A percentile compares a stretch with the other conserved stretches of the same genome.
Conservation (phyloP, 768 basidiomycete species). For the Boletus sensibilis region DNA sequence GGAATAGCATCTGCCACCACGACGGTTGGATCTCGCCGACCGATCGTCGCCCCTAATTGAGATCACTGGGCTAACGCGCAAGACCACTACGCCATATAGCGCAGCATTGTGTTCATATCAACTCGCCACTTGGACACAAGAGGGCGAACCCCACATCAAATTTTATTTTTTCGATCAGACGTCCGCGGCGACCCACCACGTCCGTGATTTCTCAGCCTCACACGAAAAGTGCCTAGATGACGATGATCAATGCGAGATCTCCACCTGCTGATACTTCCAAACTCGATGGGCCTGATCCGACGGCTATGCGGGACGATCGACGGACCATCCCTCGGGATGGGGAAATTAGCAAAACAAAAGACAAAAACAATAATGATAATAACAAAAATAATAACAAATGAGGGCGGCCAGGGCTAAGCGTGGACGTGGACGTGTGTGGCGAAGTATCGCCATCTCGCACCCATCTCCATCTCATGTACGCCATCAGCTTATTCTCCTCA, state of each 20-base stretch:
- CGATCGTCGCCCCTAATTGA: background rate
- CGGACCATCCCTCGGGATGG: background rate
- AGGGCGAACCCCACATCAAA: too few relatives aligned
- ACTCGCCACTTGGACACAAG: background rate
- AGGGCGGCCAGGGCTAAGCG: background rate
- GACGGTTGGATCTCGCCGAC: constrained; percentile 9
- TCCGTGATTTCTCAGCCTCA: background rate
- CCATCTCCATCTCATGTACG: constrained; percentile 4
- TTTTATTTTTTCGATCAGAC: background rate
- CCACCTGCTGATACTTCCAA: background rate
- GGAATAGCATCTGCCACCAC: constrained; percentile 19
- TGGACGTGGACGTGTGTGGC: constrained; percentile 7
- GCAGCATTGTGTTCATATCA: background rate
- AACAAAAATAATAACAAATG: background rate
- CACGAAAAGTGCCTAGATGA: background rate
- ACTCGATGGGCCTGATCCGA: constrained; percentile 9
- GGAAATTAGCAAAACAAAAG: background rate
- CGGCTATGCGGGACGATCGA: constrained; percentile 9
- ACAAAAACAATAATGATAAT: background rate
- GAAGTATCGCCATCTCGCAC: background rate
- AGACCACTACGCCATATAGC: constrained; percentile 14
- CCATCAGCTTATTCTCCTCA: constrained; percentile 1
- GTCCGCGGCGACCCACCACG: constrained; percentile 17
- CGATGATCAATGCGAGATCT: constrained; percentile 7
- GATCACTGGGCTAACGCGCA: background rate